phyloP scores from a whole-genome alignment of 176 grass and related monocot species.

The Sorghum bicolor region DNA sequence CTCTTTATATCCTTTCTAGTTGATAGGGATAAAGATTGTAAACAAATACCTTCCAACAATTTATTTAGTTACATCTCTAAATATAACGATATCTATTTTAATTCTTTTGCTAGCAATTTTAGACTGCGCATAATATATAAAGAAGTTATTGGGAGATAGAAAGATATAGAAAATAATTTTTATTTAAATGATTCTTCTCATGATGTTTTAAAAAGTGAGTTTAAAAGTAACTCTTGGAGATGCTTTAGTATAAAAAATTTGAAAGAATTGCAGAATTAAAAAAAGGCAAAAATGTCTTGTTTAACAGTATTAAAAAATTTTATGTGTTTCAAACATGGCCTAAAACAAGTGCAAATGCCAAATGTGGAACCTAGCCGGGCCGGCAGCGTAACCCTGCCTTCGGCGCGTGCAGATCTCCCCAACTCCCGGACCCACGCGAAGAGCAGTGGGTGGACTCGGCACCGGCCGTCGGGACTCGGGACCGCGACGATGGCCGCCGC shows the following conservation, averaged over 20 bases:
- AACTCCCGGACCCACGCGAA: conserved; percentile 3
- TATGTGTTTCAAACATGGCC: too few relatives aligned
- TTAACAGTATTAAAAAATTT: too few relatives aligned
- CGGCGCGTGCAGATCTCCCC: conserved; percentile 14
- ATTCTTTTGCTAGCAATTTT: accelerated
- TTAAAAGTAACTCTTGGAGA: background rate
- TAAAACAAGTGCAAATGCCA: background rate
- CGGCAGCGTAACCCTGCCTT: background rate
- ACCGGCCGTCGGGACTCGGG: conserved; percentile 11
- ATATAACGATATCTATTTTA: background rate
- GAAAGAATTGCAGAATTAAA: too few relatives aligned
- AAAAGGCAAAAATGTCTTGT: too few relatives aligned
- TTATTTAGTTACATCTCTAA: background rate
- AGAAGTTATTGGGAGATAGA: background rate
- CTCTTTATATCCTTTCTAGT: background rate
- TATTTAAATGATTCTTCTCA: background rate
- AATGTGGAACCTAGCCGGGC: background rate
- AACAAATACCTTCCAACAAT: background rate
- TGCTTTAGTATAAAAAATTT: too few relatives aligned
- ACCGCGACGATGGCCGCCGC: conserved; percentile 29
- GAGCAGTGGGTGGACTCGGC: conserved; percentile 16
- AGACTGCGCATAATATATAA: too few relatives aligned
- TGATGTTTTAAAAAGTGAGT: background rate
- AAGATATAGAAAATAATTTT: background rate
- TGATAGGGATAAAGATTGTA: background rate